Percentiles rank a stretch among this genome's conserved stretches.
These are phyloP conservation scores for Eucalyptus polyanthemos DNA, from an alignment of 345 rosid genomes.

Conservation along the genomic window DNA sequence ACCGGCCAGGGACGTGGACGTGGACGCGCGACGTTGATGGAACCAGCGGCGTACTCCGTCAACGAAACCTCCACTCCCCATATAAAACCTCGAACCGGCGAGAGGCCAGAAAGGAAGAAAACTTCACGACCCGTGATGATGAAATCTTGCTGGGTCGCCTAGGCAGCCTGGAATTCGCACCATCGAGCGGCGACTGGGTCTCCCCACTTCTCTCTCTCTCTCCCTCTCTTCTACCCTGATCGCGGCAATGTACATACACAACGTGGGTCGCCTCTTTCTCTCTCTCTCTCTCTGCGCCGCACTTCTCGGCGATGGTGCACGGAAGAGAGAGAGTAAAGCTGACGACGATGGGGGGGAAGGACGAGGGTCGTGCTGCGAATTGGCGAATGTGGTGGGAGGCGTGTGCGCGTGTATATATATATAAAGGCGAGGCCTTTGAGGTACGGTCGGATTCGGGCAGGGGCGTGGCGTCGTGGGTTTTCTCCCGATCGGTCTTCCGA, in stretches of 20 bases:
- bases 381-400: not conserved
- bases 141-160: not conserved
- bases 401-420: not conserved
- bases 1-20: not conserved
- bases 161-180: not conserved
- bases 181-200: not conserved
- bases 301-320: not conserved
- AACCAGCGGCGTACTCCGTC: constrained; percentile 94
- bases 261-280: not conserved
- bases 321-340: not conserved
- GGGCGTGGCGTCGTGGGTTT: not conserved
- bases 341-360: not conserved
- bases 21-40: constrained; percentile 26
- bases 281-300: not conserved
- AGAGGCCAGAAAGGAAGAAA: not conserved
- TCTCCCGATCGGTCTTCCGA: not conserved
- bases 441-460: not conserved
- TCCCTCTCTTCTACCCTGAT: not conserved
- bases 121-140: not conserved
- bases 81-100: not conserved
- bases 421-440: not conserved
- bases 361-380: not conserved
- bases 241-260: not conserved
- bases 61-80: constrained; percentile 58
- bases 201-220: not conserved